A percentile compares a stretch with the other conserved stretches of the same genome.
These are phyloP conservation scores for Dioszegia aurantiaca DNA, from an alignment of 768 basidiomycete species.

Conservation along the genomic window DNA sequence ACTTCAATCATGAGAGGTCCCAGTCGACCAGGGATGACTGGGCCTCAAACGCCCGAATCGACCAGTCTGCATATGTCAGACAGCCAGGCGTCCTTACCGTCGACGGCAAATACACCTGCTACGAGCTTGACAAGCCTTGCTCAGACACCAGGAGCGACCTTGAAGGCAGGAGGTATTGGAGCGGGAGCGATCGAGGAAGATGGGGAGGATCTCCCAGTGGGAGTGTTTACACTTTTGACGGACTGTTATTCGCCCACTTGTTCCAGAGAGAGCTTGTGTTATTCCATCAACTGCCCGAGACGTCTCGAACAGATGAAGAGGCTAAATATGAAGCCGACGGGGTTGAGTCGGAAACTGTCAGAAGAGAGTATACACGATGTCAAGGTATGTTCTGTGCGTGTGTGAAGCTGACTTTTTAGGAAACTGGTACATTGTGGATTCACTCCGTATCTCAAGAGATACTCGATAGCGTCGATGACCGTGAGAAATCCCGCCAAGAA, in stretches of 20 bases:
- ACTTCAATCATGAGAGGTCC: not conserved
- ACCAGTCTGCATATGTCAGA: slow-evolving; percentile 31
- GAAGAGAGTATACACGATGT: slow-evolving; percentile 76
- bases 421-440: slow-evolving; percentile 87
- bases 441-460: slow-evolving; percentile 94
- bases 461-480: slow-evolving; percentile 83
- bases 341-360: slow-evolving; percentile 77
- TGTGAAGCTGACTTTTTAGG: slow-evolving; percentile 55
- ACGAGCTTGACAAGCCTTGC: slow-evolving; percentile 5
- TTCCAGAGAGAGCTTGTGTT: slow-evolving; percentile 88
- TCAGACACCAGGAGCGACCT: not conserved
- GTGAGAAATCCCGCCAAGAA: slow-evolving; percentile 93
- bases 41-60: slow-evolving; percentile 21
- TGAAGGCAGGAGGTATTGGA: not conserved
- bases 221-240: slow-evolving; percentile 92
- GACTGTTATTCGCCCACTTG: slow-evolving; percentile 99
- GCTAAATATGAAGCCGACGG: slow-evolving; percentile 90
- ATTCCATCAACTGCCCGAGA: slow-evolving; percentile 93
- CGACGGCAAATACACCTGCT: slow-evolving; percentile 35
- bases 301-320: slow-evolving; percentile 90
- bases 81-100: slow-evolving; percentile 26
- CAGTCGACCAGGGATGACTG: not conserved
- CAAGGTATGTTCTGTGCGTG: slow-evolving; percentile 57
- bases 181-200: slow-evolving; percentile 25
- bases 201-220: slow-evolving; percentile 66